These are phyloP conservation scores for Trichothecium roseum DNA, from an alignment of 2,329 filamentous ascomycete species.

Conservation along the genomic window DNA sequence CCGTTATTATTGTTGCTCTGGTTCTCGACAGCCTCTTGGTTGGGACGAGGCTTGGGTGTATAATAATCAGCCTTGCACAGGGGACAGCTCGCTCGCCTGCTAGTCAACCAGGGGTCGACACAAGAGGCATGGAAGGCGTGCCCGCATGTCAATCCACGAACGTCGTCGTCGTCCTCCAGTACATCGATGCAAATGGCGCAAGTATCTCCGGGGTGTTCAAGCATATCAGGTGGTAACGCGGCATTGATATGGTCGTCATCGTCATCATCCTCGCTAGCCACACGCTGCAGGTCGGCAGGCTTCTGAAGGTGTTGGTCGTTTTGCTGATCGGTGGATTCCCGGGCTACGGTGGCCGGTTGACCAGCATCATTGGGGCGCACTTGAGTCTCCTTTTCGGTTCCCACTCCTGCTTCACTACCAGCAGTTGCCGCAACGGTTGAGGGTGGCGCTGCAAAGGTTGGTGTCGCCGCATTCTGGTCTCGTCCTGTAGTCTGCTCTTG, in stretches of 20 bases:
- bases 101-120: conserved; percentile 93
- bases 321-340: conserved; percentile 11
- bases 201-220: conserved; percentile 76
- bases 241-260: conserved; percentile 74
- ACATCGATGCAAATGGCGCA: conserved; percentile 95
- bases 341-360: conserved; percentile 10
- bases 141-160: conserved; percentile 89
- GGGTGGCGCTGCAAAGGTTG: not conserved
- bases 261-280: conserved; percentile 45
- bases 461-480: not conserved
- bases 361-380: conserved; percentile 7
- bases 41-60: conserved; percentile 74
- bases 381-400: conserved; percentile 7
- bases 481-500: conserved; percentile 19
- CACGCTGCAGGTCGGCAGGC: conserved; percentile 22
- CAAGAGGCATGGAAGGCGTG: conserved; percentile 96
- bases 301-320: not conserved
- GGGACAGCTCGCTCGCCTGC: conserved; percentile 86
- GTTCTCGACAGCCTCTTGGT: conserved; percentile 27
- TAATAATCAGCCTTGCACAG: conserved; percentile 98
- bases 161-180: conserved; percentile 89
- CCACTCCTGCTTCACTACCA: conserved; percentile 7
- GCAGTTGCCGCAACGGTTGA: not conserved
- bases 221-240: conserved; percentile 69
- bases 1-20: conserved; percentile 7